Conservation (phyloP, 1,284 basidiomycete genomes). For the Tilletia indica region DNA sequence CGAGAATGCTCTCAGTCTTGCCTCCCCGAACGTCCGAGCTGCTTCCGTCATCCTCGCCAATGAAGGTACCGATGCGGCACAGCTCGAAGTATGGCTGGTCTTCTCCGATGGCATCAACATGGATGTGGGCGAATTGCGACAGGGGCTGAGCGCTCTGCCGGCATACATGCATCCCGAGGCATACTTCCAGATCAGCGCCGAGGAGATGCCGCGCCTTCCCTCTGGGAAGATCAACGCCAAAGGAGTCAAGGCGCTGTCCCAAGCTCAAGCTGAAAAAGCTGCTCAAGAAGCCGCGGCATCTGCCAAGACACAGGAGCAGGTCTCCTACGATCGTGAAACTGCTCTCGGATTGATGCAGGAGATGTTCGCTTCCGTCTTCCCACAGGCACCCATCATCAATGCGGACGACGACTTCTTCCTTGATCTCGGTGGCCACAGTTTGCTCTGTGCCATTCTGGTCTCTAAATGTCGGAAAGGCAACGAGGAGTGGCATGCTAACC, state of each 20-base stretch:
- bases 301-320: background rate
- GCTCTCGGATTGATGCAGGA: conserved; percentile 14
- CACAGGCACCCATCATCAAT: background rate
- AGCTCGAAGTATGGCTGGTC: conserved; percentile 21
- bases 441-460: conserved; percentile 20
- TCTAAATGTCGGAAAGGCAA: background rate
- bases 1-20: background rate
- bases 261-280: conserved; percentile 5
- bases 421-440: conserved; percentile 24
- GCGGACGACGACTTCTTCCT: conserved; percentile 21
- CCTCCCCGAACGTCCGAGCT: conserved; percentile 16
- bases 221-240: conserved; percentile 25
- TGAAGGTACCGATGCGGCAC: background rate
- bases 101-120: background rate
- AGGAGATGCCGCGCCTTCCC: conserved; percentile 24
- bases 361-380: conserved; percentile 20
- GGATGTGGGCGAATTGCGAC: background rate
- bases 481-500: no score
- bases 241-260: conserved; percentile 19
- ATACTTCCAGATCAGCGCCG: conserved; percentile 7
- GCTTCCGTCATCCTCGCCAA: conserved; percentile 22
- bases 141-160: conserved; percentile 13
- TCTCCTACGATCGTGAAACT: conserved; percentile 1
- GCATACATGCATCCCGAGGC: conserved; percentile 23
- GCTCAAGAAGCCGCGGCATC: background rate